phyloP scores from a whole-genome alignment of 768 basidiomycete species.

The Mycena polygramma region DNA sequence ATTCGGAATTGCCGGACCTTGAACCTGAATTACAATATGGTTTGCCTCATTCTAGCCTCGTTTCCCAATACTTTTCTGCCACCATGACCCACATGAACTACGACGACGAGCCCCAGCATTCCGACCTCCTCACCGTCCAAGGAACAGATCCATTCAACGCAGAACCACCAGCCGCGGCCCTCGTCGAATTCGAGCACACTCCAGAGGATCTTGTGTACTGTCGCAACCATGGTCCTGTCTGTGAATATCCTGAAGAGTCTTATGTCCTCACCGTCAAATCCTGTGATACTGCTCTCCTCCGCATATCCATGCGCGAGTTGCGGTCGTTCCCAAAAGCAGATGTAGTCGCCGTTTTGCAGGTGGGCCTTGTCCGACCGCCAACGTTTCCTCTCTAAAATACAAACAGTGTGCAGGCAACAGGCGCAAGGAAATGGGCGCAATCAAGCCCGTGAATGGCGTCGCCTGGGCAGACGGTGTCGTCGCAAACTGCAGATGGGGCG shows the following conservation, averaged over 20 bases:
- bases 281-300: slow-evolving; percentile 47
- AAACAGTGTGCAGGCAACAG: slow-evolving; percentile 75
- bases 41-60: slow-evolving; percentile 18
- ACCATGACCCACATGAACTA: slow-evolving; percentile 58
- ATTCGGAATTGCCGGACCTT: slow-evolving; percentile 11
- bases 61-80: slow-evolving; percentile 18
- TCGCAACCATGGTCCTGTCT: slow-evolving; percentile 77
- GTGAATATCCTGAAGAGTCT: slow-evolving; percentile 60
- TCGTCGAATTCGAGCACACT: slow-evolving; percentile 72
- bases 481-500: slow-evolving; percentile 77
- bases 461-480: slow-evolving; percentile 79
- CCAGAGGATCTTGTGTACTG: slow-evolving; percentile 77
- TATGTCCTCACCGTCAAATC: slow-evolving; percentile 58
- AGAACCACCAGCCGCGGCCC: slow-evolving; percentile 67
- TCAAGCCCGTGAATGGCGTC: slow-evolving; percentile 70
- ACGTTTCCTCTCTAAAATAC: slow-evolving; percentile 14
- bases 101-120: slow-evolving; percentile 62
- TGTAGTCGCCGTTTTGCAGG: slow-evolving; percentile 71
- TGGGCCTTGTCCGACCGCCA: slow-evolving; percentile 40
- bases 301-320: slow-evolving; percentile 55
- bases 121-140: slow-evolving; percentile 60
- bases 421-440: slow-evolving; percentile 71
- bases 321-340: slow-evolving; percentile 56
- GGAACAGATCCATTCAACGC: slow-evolving; percentile 74
- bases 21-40: neutral